Evolutionary conservation across 441 rosid genomes (phyloP).

Genomic region (Daphne laureola): DNA sequence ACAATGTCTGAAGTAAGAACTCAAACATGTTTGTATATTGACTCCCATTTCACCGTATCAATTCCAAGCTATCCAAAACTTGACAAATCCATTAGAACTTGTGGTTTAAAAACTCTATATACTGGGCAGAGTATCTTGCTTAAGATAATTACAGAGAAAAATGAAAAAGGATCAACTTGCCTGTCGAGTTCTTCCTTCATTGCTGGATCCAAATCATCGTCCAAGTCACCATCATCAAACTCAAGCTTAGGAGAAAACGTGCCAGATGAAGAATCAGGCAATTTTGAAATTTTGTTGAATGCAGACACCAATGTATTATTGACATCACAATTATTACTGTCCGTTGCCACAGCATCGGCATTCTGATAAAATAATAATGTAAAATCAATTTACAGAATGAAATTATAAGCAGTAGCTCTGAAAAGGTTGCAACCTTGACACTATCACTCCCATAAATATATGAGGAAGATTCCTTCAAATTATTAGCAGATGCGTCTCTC

Average conservation of each 20-base stretch:
- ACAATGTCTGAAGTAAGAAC: background rate
- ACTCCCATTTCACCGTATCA: no score
- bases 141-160: no score
- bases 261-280: conserved; percentile 19
- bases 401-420: conserved; percentile 1
- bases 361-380: conserved; percentile 17
- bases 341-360: conserved; percentile 13
- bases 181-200: conserved; percentile 39
- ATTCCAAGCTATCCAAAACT: background rate
- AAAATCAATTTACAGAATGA: conserved; percentile 2
- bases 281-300: conserved; percentile 20
- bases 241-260: conserved; percentile 24
- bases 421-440: conserved; percentile 18
- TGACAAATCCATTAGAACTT: background rate
- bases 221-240: conserved; percentile 33
- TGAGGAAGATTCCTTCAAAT: conserved; percentile 7
- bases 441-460: conserved; percentile 9
- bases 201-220: conserved; percentile 44
- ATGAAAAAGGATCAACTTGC: conserved; percentile 15
- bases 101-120: no score
- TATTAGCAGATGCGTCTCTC: conserved; percentile 16
- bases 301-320: conserved; percentile 11
- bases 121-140: background rate
- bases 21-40: background rate
- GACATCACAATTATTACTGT: conserved; percentile 16